A percentile compares a stretch with the other conserved stretches of the same genome.
Evolutionary conservation across 345 rosid genomes (phyloP).

Genomic region (Carallia brachiata): DNA sequence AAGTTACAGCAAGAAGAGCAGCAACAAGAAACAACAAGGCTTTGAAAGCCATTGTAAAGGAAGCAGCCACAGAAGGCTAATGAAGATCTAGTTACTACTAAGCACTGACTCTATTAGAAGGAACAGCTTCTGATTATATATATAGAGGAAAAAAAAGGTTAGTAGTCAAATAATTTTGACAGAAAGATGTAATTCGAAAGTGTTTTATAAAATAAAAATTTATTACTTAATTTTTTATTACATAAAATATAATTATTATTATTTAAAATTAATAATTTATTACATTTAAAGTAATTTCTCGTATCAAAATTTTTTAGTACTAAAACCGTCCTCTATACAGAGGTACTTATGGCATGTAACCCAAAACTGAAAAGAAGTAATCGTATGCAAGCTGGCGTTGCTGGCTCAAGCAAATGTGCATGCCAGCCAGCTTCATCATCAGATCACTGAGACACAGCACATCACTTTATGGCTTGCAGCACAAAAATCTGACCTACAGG

Average conservation of each 20-base stretch:
- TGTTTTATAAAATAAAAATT: too few species aligned
- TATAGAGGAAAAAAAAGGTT: not conserved
- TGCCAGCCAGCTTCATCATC: conserved; percentile 24
- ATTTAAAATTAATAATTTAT: too few species aligned
- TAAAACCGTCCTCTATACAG: not conserved
- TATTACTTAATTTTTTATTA: too few species aligned
- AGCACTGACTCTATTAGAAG: not conserved
- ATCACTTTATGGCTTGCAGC: conserved; percentile 2
- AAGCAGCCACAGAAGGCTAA: not conserved
- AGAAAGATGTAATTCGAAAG: too few species aligned
- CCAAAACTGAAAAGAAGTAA: not conserved
- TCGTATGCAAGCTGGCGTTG: not conserved
- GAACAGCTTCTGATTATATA: not conserved
- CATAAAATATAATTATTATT: too few species aligned
- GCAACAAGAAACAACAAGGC: conserved; percentile 25
- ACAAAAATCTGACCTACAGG: not conserved
- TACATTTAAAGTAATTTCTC: too few species aligned
- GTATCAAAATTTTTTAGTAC: too few species aligned
- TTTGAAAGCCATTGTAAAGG: conserved; percentile 33
- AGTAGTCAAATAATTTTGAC: too few species aligned
- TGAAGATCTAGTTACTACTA: not conserved
- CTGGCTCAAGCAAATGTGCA: conserved; percentile 8
- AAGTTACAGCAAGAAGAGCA: conserved; percentile 28
- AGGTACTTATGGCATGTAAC: not conserved
- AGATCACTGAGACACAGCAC: conserved; percentile 12